Percentiles rank a stretch among this genome's conserved stretches.
These are phyloP conservation scores for Juglanconis oblonga DNA, from an alignment of 2,329 filamentous ascomycete species.

Conservation along the genomic window DNA sequence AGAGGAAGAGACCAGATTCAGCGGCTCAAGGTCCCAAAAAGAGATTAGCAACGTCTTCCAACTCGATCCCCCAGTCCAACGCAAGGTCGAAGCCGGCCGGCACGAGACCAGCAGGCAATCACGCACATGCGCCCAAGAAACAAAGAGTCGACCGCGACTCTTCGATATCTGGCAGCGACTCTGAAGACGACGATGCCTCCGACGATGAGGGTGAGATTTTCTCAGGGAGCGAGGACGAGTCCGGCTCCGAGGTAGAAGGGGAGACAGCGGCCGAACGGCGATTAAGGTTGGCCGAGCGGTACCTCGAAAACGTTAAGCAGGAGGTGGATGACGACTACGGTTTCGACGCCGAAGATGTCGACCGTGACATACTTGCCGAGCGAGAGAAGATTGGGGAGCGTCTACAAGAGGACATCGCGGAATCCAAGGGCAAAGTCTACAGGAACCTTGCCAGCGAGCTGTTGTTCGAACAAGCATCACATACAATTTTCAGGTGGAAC, in stretches of 20 bases:
- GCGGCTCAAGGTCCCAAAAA: slow-evolving; percentile 58
- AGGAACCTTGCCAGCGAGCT: slow-evolving; percentile 72
- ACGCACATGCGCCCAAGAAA: slow-evolving; percentile 36
- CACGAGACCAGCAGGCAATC: slow-evolving; percentile 27
- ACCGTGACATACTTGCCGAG: slow-evolving; percentile 87
- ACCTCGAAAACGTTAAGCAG: slow-evolving; percentile 83
- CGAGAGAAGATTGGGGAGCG: slow-evolving; percentile 86
- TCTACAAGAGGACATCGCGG: slow-evolving; percentile 86
- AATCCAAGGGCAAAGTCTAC: slow-evolving; percentile 87
- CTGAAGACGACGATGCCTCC: slow-evolving; percentile 58
- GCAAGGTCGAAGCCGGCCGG: slow-evolving; percentile 32
- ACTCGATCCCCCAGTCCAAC: slow-evolving; percentile 35
- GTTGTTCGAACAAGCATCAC: slow-evolving; percentile 63
- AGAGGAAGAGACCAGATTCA: slow-evolving; percentile 69
- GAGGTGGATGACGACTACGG: slow-evolving; percentile 75
- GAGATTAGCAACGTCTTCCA: slow-evolving; percentile 48
- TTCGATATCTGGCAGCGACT: slow-evolving; percentile 84
- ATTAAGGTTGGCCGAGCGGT: slow-evolving; percentile 83
- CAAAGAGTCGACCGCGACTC: slow-evolving; percentile 54
- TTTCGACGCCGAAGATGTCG: slow-evolving; percentile 92
- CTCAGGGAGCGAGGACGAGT: slow-evolving; percentile 49
- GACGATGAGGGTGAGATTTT: slow-evolving; percentile 24
- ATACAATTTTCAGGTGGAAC: slow-evolving; percentile 75
- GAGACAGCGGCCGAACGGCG: slow-evolving; percentile 90
- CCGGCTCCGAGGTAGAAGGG: slow-evolving; percentile 72